These are phyloP conservation scores for Alternaria sp. DNA, from an alignment of 2,329 filamentous ascomycete genomes.

Conservation along the genomic window DNA sequence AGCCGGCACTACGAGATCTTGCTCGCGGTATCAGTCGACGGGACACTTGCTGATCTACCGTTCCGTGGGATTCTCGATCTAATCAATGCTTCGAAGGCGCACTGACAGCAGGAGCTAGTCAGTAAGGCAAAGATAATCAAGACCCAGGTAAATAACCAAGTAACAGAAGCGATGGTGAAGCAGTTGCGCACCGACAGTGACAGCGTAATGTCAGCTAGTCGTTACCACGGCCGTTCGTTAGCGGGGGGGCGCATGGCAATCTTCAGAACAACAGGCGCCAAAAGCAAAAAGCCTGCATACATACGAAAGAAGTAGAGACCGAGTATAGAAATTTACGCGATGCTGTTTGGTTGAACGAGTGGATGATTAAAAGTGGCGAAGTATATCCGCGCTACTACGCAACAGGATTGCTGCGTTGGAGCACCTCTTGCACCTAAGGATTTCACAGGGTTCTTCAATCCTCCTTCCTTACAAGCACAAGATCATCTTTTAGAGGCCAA, in stretches of 20 bases:
- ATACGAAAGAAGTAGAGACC: conserved; percentile 43
- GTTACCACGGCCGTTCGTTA: conserved; percentile 31
- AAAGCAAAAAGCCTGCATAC: conserved; percentile 45
- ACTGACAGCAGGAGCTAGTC: conserved; percentile 42
- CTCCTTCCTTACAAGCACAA: conserved; percentile 31
- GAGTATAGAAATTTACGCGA: conserved; percentile 43
- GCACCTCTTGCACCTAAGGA: conserved; percentile 41
- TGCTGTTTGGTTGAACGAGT: conserved; percentile 47
- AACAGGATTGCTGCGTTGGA: conserved; percentile 37
- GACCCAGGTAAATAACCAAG: conserved; percentile 29
- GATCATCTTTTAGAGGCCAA: conserved; percentile 28
- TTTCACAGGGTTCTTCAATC: conserved; percentile 41
- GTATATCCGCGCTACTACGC: conserved; percentile 44
- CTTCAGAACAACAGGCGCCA: conserved; percentile 38
- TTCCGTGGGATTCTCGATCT: conserved; percentile 44
- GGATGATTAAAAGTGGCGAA: conserved; percentile 54
- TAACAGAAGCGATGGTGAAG: conserved; percentile 34
- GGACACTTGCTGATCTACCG: conserved; percentile 47
- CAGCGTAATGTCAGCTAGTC: conserved; percentile 35
- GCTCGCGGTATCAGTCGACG: conserved; percentile 44
- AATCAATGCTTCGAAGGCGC: conserved; percentile 39
- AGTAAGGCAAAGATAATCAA: conserved; percentile 27
- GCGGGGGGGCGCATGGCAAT: conserved; percentile 40
- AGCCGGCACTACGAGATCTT: conserved; percentile 47
- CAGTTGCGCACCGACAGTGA: conserved; percentile 39